Percentiles rank a stretch among this genome's conserved stretches.
phyloP scores from a whole-genome alignment of 2,329 filamentous ascomycete genomes.

The Aspergillus pseudotamarii region DNA sequence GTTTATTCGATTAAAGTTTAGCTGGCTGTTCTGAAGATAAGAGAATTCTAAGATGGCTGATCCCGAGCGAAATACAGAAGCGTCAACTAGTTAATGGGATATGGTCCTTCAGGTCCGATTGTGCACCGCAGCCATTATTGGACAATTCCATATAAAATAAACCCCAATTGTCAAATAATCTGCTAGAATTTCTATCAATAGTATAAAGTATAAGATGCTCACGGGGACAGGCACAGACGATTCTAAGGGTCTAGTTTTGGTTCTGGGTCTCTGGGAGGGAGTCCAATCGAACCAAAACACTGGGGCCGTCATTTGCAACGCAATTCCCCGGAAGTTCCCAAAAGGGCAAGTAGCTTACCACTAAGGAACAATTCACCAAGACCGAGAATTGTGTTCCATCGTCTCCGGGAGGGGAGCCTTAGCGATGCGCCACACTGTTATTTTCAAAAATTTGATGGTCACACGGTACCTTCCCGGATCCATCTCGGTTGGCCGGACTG shows the following conservation, averaged over 20 bases:
- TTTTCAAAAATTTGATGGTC: slow-evolving; percentile 15
- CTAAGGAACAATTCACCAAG: not conserved
- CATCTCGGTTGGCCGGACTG: not conserved
- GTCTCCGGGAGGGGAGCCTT: slow-evolving; percentile 7
- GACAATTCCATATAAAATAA: not conserved
- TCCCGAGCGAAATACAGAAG: not conserved
- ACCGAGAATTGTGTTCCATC: slow-evolving; percentile 1
- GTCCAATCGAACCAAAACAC: not conserved
- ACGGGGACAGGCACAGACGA: not conserved
- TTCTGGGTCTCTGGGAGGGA: not conserved
- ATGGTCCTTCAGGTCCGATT: not conserved
- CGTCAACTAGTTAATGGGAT: not conserved
- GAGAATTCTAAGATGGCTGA: not conserved
- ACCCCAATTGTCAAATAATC: not conserved
- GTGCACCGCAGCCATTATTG: not conserved
- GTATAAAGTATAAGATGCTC: not conserved
- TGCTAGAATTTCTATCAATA: not conserved
- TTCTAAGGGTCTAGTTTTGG: not conserved
- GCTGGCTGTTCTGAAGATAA: not conserved
- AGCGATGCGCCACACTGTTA: slow-evolving; percentile 3
- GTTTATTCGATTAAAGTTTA: not conserved
- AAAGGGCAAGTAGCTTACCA: slow-evolving; percentile 10
- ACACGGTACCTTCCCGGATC: slow-evolving; percentile 16
- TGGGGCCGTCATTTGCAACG: not conserved
- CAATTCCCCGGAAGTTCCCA: slow-evolving; percentile 11